phyloP scores from a whole-genome alignment of 2,329 filamentous ascomycete genomes.

The Nothomitra cinnamomea region DNA sequence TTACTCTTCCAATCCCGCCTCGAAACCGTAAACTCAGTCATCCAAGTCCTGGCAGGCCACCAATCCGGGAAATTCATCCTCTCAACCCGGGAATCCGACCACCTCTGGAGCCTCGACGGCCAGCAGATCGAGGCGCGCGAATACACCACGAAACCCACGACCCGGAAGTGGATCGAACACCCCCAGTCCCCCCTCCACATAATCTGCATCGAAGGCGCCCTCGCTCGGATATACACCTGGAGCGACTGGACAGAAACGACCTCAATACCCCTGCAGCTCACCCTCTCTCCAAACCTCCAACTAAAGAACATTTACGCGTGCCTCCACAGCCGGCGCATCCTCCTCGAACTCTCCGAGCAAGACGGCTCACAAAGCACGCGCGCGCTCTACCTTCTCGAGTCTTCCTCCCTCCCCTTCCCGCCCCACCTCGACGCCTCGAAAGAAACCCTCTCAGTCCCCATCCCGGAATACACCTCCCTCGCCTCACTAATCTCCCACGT shows the following conservation, averaged over 20 bases:
- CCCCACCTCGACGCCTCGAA: conserved; percentile 6
- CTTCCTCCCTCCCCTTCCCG: conserved; percentile 7
- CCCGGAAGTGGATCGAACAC: conserved; percentile 15
- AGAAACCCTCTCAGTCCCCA: conserved; percentile 4
- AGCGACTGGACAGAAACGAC: conserved; percentile 16
- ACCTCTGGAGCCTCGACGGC: conserved; percentile 17
- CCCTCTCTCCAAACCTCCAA: conserved; percentile 9
- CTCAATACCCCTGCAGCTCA: conserved; percentile 8
- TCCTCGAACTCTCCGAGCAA: conserved; percentile 13
- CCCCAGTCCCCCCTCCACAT: conserved; percentile 14
- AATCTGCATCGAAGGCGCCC: conserved; percentile 16
- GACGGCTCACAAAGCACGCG: conserved; percentile 9
- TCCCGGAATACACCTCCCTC: conserved; percentile 9
- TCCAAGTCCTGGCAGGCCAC: conserved; percentile 16
- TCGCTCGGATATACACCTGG: conserved; percentile 16
- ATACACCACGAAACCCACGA: conserved; percentile 11
- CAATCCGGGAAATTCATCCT: conserved; percentile 17
- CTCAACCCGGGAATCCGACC: conserved; percentile 18
- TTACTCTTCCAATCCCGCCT: conserved; percentile 13
- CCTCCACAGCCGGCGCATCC: conserved; percentile 8
- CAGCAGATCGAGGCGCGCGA: conserved; percentile 13
- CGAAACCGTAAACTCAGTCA: conserved; percentile 14
- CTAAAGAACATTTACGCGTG: conserved; percentile 13
- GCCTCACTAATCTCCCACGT: conserved; percentile 12
- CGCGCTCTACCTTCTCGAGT: conserved; percentile 10